Conservation (phyloP, 2,329 filamentous ascomycete species). For the Beauveria varroae region DNA sequence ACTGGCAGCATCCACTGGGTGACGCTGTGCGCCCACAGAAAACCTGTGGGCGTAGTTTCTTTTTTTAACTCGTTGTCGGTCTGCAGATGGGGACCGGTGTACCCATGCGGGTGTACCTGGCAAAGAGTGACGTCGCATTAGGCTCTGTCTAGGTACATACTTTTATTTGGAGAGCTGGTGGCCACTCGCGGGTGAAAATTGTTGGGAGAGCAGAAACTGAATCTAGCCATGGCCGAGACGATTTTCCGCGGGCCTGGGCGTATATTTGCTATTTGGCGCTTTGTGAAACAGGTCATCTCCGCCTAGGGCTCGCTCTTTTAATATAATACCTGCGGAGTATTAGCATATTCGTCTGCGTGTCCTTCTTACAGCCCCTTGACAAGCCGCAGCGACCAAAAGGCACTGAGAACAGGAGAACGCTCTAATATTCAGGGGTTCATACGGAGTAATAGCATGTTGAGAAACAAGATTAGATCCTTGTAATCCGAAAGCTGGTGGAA, state of each 20-base stretch:
- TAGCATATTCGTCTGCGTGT: background rate
- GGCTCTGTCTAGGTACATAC: background rate
- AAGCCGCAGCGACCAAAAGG: too few species aligned
- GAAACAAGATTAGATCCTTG: constrained; percentile 1
- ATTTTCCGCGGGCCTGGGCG: background rate
- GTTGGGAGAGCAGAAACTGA: background rate
- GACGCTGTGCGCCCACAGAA: background rate
- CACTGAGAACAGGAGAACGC: too few species aligned
- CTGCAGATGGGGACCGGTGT: background rate
- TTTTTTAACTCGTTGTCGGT: constrained; percentile 4
- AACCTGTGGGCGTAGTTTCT: background rate
- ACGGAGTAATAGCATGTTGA: background rate
- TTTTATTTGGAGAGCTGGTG: background rate
- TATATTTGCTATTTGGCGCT: background rate
- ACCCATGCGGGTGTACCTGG: background rate
- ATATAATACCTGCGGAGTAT: too few species aligned
- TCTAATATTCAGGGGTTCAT: too few species aligned
- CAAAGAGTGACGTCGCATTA: constrained; percentile 1
- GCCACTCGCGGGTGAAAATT: background rate
- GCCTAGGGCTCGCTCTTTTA: background rate
- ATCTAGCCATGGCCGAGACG: background rate
- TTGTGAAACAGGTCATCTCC: constrained; percentile 6
- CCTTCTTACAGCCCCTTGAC: background rate
- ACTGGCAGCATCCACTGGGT: background rate
- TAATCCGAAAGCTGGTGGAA: background rate